Conservation (phyloP, 2,329 filamentous ascomycete species). For the Clarireedia paspali region DNA sequence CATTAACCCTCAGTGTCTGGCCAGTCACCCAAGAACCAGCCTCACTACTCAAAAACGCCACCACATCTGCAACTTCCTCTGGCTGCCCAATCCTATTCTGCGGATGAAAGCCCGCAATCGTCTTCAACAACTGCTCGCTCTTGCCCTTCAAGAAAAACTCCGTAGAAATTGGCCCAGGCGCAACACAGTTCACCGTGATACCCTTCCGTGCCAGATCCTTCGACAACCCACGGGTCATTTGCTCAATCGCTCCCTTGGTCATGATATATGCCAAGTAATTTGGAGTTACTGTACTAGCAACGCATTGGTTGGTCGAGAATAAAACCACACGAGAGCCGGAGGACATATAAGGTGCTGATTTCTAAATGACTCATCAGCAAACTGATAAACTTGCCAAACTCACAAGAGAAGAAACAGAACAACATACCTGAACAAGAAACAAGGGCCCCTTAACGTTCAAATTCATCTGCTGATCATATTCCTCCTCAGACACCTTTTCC, state of each 20-base stretch:
- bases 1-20: conserved; percentile 24
- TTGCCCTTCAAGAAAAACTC: conserved; percentile 40
- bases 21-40: conserved; percentile 21
- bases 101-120: conserved; percentile 35
- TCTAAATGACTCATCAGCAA: conserved; percentile 27
- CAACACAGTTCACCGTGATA: conserved; percentile 43
- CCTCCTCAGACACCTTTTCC: conserved; percentile 39
- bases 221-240: conserved; percentile 41
- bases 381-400: too few relatives aligned
- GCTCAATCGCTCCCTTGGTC: conserved; percentile 47
- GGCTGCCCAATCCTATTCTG: conserved; percentile 38
- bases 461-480: conserved; percentile 42
- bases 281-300: conserved; percentile 32
- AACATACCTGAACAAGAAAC: conserved; percentile 40
- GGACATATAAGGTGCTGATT: conserved; percentile 43
- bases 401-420: background rate
- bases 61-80: conserved; percentile 39
- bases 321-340: conserved; percentile 43
- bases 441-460: conserved; percentile 52
- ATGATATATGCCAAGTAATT: conserved; percentile 39
- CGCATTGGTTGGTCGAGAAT: conserved; percentile 38
- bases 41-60: conserved; percentile 32
- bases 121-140: conserved; percentile 34
- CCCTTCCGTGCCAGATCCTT: conserved; percentile 42
- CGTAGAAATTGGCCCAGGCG: conserved; percentile 44